phyloP scores from a whole-genome alignment of 2,329 filamentous ascomycete species.

The Plectosphaerella cucumerina region DNA sequence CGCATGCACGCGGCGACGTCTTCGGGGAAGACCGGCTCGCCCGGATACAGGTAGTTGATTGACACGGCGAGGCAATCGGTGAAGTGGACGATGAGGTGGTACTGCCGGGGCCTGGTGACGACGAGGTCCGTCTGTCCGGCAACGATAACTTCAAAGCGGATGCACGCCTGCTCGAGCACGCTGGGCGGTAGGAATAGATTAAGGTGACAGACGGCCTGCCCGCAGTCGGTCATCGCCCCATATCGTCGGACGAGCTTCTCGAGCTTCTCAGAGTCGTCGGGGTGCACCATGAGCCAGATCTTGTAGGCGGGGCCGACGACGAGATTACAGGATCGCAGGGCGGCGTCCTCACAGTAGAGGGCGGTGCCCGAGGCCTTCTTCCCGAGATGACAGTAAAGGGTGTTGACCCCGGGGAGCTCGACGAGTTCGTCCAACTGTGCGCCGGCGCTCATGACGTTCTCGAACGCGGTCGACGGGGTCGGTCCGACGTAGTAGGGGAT shows the following conservation, averaged over 20 bases:
- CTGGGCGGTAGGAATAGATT: not conserved
- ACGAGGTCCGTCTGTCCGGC: not conserved
- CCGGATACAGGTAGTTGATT: conserved; percentile 2
- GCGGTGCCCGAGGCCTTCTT: not conserved
- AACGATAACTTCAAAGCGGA: not conserved
- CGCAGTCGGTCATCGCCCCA: not conserved
- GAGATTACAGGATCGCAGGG: not conserved
- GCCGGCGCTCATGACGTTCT: not conserved
- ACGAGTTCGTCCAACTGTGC: not conserved
- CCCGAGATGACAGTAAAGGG: not conserved
- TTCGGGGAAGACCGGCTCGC: not conserved
- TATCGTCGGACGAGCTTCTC: not conserved
- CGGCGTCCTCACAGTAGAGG: not conserved
- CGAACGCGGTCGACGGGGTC: not conserved
- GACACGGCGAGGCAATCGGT: not conserved
- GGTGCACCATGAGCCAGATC: not conserved
- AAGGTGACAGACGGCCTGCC: conserved; percentile 1
- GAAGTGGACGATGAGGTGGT: not conserved
- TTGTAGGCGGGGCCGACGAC: not conserved
- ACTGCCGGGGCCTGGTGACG: not conserved
- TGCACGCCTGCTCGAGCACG: not conserved
- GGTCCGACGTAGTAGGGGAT: conserved; percentile 1
- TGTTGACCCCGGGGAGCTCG: not conserved
- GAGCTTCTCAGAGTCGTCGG: not conserved
- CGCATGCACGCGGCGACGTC: too few species aligned